These are phyloP conservation scores for Verticillium albo-atrum DNA, from an alignment of 2,329 filamentous ascomycete genomes.

Conservation along the genomic window DNA sequence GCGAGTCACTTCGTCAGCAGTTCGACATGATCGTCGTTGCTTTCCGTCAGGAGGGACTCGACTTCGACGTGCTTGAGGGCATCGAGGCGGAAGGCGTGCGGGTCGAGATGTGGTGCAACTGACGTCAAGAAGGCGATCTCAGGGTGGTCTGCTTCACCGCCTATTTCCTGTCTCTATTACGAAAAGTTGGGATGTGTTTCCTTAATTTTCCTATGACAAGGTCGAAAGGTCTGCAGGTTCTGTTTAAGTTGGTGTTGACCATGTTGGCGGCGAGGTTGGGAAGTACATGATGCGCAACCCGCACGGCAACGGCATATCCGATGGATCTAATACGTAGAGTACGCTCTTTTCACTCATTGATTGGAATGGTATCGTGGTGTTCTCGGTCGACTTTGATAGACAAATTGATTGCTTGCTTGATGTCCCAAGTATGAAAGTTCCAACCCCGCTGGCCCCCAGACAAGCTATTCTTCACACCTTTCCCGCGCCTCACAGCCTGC, in stretches of 20 bases:
- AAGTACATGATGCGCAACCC: not conserved
- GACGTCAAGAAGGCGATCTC: conserved; percentile 1
- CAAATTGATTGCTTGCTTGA: not conserved
- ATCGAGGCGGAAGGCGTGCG: conserved; percentile 22
- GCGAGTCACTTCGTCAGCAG: conserved; percentile 22
- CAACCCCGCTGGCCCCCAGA: too few species aligned
- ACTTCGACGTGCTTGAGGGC: conserved; percentile 31
- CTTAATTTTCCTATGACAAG: too few species aligned
- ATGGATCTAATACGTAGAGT: not conserved
- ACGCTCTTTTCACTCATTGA: too few species aligned
- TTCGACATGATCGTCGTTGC: conserved; percentile 41
- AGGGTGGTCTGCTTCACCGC: too few species aligned
- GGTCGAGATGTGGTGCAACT: conserved; percentile 34
- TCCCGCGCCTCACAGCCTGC: too few species aligned
- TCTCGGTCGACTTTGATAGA: not conserved
- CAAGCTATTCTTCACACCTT: too few species aligned
- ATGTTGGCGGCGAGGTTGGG: not conserved
- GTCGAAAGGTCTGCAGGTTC: too few species aligned
- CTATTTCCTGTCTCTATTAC: too few species aligned
- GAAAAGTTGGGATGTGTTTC: not conserved
- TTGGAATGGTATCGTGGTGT: not conserved
- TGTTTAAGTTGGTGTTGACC: too few species aligned
- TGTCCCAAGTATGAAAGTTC: not conserved
- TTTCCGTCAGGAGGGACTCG: conserved; percentile 35
- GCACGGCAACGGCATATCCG: not conserved